A percentile compares a stretch with the other conserved stretches of the same genome.
Evolutionary conservation across 2,329 filamentous ascomycete genomes (phyloP).

Genomic region (Alternaria infectoria): DNA sequence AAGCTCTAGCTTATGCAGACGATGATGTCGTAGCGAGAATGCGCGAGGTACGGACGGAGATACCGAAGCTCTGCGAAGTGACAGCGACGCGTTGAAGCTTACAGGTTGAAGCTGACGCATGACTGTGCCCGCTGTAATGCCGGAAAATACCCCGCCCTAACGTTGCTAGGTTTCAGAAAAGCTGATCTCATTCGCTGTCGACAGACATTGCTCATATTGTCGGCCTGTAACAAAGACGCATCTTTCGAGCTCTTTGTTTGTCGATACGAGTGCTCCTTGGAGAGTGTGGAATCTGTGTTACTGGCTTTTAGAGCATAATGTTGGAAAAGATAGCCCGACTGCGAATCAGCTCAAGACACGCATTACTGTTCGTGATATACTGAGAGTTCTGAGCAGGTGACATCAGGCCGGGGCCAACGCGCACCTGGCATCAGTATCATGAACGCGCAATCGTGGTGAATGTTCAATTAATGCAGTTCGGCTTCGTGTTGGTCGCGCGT

Average conservation of each 20-base stretch:
- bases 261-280: background rate
- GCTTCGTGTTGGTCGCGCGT: background rate
- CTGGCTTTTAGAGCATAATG: background rate
- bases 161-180: background rate
- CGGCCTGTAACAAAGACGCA: background rate
- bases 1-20: background rate
- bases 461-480: background rate
- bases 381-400: background rate
- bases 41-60: background rate
- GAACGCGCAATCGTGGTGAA: background rate
- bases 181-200: background rate
- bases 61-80: background rate
- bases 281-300: background rate
- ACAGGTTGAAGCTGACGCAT: background rate
- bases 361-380: background rate
- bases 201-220: background rate
- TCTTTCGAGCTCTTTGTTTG: background rate
- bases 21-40: background rate
- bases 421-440: background rate
- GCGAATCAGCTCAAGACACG: background rate
- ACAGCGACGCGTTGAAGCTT: background rate
- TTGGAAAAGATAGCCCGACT: background rate
- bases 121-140: background rate
- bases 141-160: background rate
- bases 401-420: rapidly evolving